phyloP scores from a whole-genome alignment of 805 yeast species.

The Candida gorgasii region DNA sequence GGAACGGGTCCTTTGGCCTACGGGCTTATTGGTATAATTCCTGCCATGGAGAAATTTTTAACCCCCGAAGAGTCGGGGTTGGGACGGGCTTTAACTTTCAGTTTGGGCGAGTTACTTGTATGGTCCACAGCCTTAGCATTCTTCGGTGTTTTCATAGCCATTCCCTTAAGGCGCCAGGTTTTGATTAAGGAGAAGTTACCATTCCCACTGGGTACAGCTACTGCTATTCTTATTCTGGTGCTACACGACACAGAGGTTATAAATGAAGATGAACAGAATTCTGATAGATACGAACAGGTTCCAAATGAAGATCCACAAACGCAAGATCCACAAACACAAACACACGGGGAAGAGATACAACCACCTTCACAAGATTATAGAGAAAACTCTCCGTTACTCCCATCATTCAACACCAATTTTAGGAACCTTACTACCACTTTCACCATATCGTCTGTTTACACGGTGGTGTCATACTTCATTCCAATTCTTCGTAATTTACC shows the following conservation, averaged over 20 bases:
- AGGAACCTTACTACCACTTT: conserved; percentile 63
- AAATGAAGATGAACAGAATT: neutral
- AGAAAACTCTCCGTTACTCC: neutral
- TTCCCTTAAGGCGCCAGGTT: conserved; percentile 83
- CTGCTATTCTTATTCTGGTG: conserved; percentile 89
- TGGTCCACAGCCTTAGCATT: conserved; percentile 91
- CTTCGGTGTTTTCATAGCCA: conserved; percentile 94
- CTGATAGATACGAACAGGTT: neutral
- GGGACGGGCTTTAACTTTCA: conserved; percentile 34
- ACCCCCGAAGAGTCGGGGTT: conserved; percentile 77
- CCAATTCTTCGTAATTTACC: conserved; percentile 74
- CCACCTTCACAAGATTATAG: neutral
- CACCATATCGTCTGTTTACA: conserved; percentile 66
- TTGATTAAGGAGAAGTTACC: conserved; percentile 84
- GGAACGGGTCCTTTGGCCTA: conserved; percentile 97
- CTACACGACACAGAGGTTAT: conserved; percentile 55
- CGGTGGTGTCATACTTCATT: conserved; percentile 67
- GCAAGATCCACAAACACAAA: neutral
- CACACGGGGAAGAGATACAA: neutral
- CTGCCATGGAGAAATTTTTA: conserved; percentile 90
- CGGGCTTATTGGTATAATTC: conserved; percentile 93
- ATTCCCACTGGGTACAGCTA: conserved; percentile 95
- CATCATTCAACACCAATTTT: conserved; percentile 55
- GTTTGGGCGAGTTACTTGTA: conserved; percentile 55
- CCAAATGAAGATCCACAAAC: neutral